These are phyloP conservation scores for Trametopsis cervina DNA, from an alignment of 768 basidiomycete genomes.

Conservation along the genomic window DNA sequence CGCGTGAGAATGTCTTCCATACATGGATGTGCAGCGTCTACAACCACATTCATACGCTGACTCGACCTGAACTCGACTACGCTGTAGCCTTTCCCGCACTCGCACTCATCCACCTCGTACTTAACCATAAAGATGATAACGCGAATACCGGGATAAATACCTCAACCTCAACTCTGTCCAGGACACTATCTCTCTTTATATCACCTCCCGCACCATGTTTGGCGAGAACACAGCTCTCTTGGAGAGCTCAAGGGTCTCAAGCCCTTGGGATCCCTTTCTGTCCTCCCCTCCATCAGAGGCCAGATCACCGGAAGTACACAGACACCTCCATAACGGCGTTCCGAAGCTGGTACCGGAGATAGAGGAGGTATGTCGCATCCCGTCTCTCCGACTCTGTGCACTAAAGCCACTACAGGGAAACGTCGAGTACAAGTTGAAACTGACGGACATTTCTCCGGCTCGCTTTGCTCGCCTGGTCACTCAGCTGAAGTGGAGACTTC, in stretches of 20 bases:
- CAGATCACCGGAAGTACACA: slow-evolving; percentile 22
- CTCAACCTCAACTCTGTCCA: slow-evolving; percentile 9
- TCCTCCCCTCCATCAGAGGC: slow-evolving; percentile 40
- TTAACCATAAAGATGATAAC: slow-evolving; percentile 37
- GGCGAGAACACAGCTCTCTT: slow-evolving; percentile 80
- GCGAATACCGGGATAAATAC: slow-evolving; percentile 41
- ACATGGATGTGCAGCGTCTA: neutral
- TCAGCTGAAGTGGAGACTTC: slow-evolving; percentile 88
- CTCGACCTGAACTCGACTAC: too few species aligned
- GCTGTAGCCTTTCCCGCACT: slow-evolving; percentile 1
- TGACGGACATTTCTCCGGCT: slow-evolving; percentile 67
- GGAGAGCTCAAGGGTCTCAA: slow-evolving; percentile 71
- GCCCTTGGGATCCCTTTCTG: slow-evolving; percentile 77
- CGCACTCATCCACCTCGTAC: slow-evolving; percentile 4
- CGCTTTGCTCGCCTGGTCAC: slow-evolving; percentile 85
- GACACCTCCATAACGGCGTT: slow-evolving; percentile 27
- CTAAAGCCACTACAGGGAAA: slow-evolving; percentile 48
- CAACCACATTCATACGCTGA: too few species aligned
- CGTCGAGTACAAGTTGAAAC: slow-evolving; percentile 92
- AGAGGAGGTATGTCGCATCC: slow-evolving; percentile 41
- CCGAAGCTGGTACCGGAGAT: slow-evolving; percentile 72
- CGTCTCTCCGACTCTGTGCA: neutral
- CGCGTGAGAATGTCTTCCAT: too few species aligned
- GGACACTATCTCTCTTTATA: slow-evolving; percentile 14
- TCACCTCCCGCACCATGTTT: slow-evolving; percentile 45